Evolutionary conservation across 768 basidiomycete genomes (phyloP).

Genomic region (Megacollybia marginata): DNA sequence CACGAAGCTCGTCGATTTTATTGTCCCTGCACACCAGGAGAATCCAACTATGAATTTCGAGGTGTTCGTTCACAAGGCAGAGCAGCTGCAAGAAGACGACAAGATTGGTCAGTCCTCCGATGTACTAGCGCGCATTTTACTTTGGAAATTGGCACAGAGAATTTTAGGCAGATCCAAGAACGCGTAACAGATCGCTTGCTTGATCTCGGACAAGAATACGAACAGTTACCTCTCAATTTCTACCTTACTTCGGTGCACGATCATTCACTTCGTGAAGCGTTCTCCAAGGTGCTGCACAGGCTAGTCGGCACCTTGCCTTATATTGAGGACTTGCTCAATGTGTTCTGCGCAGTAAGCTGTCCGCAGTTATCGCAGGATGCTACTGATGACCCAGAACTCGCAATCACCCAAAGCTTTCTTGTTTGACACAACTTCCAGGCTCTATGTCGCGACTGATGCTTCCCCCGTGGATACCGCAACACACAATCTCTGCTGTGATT

Average conservation of each 20-base stretch:
- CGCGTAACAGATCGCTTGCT: constrained; percentile 76
- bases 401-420: constrained; percentile 92
- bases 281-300: constrained; percentile 84
- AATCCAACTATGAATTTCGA: constrained; percentile 78
- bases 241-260: constrained; percentile 92
- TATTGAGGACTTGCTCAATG: constrained; percentile 81
- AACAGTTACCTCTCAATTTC: constrained; percentile 76
- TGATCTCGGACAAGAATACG: constrained; percentile 71
- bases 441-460: constrained; percentile 92
- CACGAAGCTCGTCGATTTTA: constrained; percentile 73
- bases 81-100: constrained; percentile 86
- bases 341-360: constrained; percentile 64
- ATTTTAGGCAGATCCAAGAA: constrained; percentile 86
- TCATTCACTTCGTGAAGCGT: constrained; percentile 85
- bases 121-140: constrained; percentile 1
- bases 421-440: constrained; percentile 76
- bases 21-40: constrained; percentile 66
- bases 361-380: neutral
- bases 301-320: constrained; percentile 79
- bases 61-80: constrained; percentile 94
- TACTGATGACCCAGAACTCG: constrained; percentile 57
- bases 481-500: constrained; percentile 87
- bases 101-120: constrained; percentile 57
- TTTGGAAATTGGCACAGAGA: constrained; percentile 47
- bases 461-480: constrained; percentile 87